These are phyloP conservation scores for Limonium bicolor DNA, from an alignment of 148 eudicot genomes.

Conservation along the genomic window DNA sequence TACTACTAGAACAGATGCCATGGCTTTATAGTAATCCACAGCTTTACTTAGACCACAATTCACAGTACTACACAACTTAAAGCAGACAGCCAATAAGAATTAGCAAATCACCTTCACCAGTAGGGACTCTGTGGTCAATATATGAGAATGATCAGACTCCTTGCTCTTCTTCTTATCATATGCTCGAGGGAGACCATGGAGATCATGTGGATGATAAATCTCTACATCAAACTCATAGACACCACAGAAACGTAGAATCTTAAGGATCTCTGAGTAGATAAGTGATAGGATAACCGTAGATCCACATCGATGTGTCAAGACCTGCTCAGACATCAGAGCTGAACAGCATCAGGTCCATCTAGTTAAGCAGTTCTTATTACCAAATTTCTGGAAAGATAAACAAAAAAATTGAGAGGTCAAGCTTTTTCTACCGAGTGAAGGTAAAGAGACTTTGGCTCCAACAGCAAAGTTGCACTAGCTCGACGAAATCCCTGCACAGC, in stretches of 20 bases:
- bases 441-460: conserved; percentile 59
- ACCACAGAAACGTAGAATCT: conserved; percentile 61
- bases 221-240: conserved; percentile 72
- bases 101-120: conserved; percentile 44
- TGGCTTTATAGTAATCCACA: neutral
- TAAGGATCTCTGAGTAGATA: conserved; percentile 63
- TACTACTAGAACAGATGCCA: no score
- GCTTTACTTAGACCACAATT: neutral
- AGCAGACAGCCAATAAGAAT: neutral
- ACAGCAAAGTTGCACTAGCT: conserved; percentile 25
- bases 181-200: conserved; percentile 53
- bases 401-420: neutral
- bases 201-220: conserved; percentile 57
- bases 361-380: no score
- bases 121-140: conserved; percentile 55
- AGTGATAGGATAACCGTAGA: conserved; percentile 63
- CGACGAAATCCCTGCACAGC: conserved; percentile 66
- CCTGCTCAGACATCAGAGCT: conserved; percentile 21
- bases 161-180: conserved; percentile 56
- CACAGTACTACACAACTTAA: neutral
- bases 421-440: conserved; percentile 63
- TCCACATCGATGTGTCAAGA: conserved; percentile 73
- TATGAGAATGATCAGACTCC: conserved; percentile 59
- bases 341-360: neutral
- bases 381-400: no score